Percentiles rank a stretch among this genome's conserved stretches.
Conservation (phyloP, 2,329 filamentous ascomycete genomes). For the Aspergillus nomiae region DNA sequence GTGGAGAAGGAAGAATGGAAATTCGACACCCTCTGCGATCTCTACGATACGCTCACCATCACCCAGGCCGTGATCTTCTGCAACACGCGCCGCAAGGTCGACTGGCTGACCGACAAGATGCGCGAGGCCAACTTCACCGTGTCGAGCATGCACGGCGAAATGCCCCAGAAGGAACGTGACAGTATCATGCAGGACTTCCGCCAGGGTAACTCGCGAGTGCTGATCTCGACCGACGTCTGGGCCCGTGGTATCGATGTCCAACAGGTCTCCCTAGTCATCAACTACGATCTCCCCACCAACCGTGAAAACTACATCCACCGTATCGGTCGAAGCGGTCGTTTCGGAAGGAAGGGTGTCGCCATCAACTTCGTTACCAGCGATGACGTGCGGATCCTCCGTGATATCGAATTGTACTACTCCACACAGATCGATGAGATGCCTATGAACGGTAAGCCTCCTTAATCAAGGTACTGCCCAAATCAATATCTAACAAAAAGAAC, state of each 20-base stretch:
- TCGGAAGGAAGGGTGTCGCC: constrained; percentile 96
- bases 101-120: constrained; percentile 99
- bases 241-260: constrained; percentile 98
- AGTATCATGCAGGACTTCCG: constrained; percentile 99
- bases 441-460: constrained; percentile 80
- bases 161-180: constrained; percentile 97
- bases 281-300: constrained; percentile 97
- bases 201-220: constrained; percentile 90
- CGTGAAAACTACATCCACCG: constrained; percentile 99
- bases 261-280: constrained; percentile 97
- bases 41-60: constrained; percentile 98
- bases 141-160: constrained; percentile 97
- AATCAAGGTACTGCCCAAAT: not conserved
- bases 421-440: constrained; percentile 99
- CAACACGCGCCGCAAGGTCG: constrained; percentile 98
- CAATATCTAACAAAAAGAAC: constrained; percentile 16
- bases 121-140: constrained; percentile 98
- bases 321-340: constrained; percentile 92
- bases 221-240: constrained; percentile 98
- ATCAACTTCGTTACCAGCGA: constrained; percentile 99
- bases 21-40: constrained; percentile 96
- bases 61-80: constrained; percentile 99
- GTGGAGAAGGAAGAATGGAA: constrained; percentile 99
- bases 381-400: constrained; percentile 93
- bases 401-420: constrained; percentile 96